Evolutionary conservation across 163 green algal genomes (phyloP).

Genomic region (Chloromonas sp.): DNA sequence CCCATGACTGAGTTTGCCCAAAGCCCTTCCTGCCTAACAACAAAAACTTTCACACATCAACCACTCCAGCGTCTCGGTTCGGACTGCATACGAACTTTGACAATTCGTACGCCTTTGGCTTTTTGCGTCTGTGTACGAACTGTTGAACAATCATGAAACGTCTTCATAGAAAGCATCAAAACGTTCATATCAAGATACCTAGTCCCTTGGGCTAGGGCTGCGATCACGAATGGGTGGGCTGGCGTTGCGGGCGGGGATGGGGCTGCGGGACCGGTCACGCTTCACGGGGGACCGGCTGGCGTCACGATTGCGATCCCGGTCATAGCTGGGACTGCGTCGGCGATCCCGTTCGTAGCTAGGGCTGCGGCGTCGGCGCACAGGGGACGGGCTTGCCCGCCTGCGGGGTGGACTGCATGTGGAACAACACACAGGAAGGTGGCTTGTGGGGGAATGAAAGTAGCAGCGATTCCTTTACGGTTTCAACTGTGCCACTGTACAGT

Average conservation of each 20-base stretch:
- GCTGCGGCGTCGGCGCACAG: neutral
- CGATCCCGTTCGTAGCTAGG: neutral
- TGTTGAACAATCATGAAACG: no score
- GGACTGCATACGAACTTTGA: no score
- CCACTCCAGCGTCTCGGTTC: no score
- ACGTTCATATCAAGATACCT: no score
- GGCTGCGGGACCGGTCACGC: neutral
- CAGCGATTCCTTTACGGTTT: no score
- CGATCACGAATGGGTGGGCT: constrained; percentile 8
- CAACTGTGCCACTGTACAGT: no score
- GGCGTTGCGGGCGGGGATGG: neutral
- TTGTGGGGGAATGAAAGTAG: neutral
- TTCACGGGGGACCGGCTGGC: neutral
- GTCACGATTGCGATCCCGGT: neutral
- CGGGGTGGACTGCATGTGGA: neutral
- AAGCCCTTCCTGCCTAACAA: no score
- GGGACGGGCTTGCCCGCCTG: neutral
- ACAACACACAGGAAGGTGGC: neutral
- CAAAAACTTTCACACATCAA: no score
- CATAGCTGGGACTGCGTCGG: neutral
- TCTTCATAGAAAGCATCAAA: no score
- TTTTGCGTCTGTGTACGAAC: no score
- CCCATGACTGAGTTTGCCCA: no score
- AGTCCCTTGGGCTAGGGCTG: constrained; percentile 14
- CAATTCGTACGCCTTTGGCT: no score